Evolutionary conservation across 139 green algal species (phyloP).

Genomic region (Volvox africanus): DNA sequence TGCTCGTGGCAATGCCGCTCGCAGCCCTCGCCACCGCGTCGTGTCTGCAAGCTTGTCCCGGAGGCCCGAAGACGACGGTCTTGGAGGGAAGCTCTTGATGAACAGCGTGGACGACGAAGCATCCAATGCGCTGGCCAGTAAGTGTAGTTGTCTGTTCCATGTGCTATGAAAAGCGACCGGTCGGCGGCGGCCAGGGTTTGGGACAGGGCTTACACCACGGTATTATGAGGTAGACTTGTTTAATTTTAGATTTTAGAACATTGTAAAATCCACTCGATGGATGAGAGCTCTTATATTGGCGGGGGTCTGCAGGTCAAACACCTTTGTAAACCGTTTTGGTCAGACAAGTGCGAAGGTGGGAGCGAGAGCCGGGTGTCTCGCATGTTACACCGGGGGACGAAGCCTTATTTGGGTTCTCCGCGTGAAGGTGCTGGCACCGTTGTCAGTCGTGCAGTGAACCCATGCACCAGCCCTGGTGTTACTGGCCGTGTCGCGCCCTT

Average conservation of each 20-base stretch:
- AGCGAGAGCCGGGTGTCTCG: no score
- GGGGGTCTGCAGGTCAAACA: conserved; percentile 1
- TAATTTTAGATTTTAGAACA: no score
- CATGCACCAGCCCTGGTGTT: no score
- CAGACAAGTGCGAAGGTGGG: not conserved
- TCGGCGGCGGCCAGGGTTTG: not conserved
- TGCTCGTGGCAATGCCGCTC: not conserved
- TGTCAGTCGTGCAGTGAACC: no score
- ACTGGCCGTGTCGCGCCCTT: no score
- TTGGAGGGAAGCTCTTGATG: conserved; percentile 34
- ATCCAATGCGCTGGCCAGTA: not conserved
- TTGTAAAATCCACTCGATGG: no score
- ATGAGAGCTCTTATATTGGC: no score
- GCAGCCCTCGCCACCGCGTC: not conserved
- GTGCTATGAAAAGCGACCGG: not conserved
- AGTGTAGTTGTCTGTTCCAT: not conserved
- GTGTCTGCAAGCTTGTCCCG: conserved; percentile 46
- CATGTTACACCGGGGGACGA: no score
- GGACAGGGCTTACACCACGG: not conserved
- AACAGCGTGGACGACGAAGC: conserved; percentile 46
- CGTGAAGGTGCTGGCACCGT: no score
- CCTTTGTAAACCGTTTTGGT: not conserved
- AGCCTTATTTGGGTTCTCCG: no score
- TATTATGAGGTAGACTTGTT: no score
- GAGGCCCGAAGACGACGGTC: conserved; percentile 49